Percentiles rank a stretch among this genome's conserved stretches.
Conservation (phyloP, 441 rosid species). For the Viola pubescens region DNA sequence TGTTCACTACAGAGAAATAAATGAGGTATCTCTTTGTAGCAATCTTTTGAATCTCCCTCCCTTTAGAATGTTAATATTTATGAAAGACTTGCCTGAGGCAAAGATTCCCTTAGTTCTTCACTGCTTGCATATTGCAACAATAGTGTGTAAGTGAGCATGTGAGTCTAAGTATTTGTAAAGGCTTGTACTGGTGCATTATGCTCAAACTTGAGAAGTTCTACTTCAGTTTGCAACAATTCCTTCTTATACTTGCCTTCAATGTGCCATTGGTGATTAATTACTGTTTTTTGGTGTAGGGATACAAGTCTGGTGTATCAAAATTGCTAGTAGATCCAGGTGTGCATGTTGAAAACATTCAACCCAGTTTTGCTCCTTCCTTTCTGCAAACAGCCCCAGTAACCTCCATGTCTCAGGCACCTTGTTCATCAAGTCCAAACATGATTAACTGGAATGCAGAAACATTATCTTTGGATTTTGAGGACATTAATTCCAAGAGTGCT, state of each 20-base stretch:
- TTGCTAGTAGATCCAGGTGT: slow-evolving; percentile 26
- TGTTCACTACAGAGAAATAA: slow-evolving; percentile 67
- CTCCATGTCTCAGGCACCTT: slow-evolving; percentile 21
- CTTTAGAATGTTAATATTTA: not conserved
- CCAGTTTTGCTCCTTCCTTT: slow-evolving; percentile 27
- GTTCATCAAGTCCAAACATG: slow-evolving; percentile 25
- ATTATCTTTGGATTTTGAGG: slow-evolving; percentile 35
- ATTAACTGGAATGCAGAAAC: slow-evolving; percentile 31
- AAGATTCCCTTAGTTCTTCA: too few relatives aligned
- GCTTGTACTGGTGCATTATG: too few relatives aligned
- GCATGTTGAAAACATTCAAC: slow-evolving; percentile 29
- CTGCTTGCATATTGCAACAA: too few relatives aligned
- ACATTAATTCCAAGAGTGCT: slow-evolving; percentile 28
- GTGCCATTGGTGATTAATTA: not conserved
- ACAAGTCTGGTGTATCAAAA: slow-evolving; percentile 37
- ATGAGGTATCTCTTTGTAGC: slow-evolving; percentile 37
- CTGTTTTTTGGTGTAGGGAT: slow-evolving; percentile 31
- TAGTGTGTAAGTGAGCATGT: too few relatives aligned
- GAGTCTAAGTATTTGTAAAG: too few relatives aligned
- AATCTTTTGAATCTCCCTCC: slow-evolving; percentile 6
- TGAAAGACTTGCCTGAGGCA: too few relatives aligned
- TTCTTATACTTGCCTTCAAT: not conserved
- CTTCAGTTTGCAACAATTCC: too few relatives aligned
- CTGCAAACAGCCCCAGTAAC: slow-evolving; percentile 3
- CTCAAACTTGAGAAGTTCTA: not conserved